Conservation (phyloP, 371 early-diverging fungal genomes). For the Apophysomyces variabilis region DNA sequence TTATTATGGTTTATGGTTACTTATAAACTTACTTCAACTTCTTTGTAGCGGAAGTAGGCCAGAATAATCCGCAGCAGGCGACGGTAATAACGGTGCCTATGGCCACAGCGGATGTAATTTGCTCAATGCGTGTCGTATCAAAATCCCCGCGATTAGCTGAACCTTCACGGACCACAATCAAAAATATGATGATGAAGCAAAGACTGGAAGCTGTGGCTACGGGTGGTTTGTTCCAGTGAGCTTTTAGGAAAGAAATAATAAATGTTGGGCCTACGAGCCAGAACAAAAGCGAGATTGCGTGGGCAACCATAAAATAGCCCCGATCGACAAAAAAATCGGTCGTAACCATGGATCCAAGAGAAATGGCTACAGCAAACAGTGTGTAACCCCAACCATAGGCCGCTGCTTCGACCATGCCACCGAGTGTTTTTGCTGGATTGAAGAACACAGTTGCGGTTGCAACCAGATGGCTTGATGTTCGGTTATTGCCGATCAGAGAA, state of each 20-base stretch:
- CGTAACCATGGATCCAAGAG: constrained; percentile 59
- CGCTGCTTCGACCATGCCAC: constrained; percentile 72
- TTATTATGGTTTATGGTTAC: not conserved
- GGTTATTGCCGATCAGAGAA: constrained; percentile 49
- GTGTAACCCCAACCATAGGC: constrained; percentile 62
- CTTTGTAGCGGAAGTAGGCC: constrained; percentile 66
- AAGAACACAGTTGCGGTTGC: constrained; percentile 72
- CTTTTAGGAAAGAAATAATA: constrained; percentile 63
- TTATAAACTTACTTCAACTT: constrained; percentile 48
- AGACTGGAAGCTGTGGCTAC: constrained; percentile 68
- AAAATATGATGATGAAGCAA: constrained; percentile 62
- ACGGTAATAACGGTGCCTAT: constrained; percentile 63
- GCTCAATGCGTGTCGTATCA: constrained; percentile 55
- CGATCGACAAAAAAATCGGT: constrained; percentile 64
- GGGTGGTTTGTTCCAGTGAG: constrained; percentile 65
- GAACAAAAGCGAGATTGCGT: constrained; percentile 53
- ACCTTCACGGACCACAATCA: constrained; percentile 57
- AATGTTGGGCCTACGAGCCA: constrained; percentile 67
- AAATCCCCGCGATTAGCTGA: constrained; percentile 57
- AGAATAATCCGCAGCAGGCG: constrained; percentile 57
- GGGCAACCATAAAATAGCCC: constrained; percentile 42
- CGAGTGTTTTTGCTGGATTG: constrained; percentile 69
- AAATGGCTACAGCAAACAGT: constrained; percentile 53
- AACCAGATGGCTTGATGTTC: constrained; percentile 62
- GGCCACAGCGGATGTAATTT: constrained; percentile 60